Percentiles rank a stretch among this genome's conserved stretches.
These are phyloP conservation scores for Rauvolfia tetraphylla DNA, from an alignment of 257 asterid genomes.

Conservation along the genomic window DNA sequence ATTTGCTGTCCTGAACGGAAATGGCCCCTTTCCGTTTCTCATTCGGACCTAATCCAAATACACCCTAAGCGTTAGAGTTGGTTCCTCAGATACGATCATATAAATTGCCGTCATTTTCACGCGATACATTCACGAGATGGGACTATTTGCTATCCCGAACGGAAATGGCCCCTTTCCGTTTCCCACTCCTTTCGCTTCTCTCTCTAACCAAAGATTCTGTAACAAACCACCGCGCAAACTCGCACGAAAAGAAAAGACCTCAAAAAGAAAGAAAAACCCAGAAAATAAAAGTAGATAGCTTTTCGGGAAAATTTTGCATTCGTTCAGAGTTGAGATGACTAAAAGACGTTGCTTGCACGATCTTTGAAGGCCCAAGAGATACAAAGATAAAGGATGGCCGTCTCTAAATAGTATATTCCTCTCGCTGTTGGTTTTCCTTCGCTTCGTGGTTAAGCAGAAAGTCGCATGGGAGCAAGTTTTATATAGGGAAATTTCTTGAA, in stretches of 20 bases:
- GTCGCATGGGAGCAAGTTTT: constrained; percentile 9
- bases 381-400: constrained; percentile 17
- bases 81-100: no score
- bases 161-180: no score
- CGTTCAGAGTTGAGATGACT: constrained; percentile 14
- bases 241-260: constrained; percentile 23
- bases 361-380: constrained; percentile 20
- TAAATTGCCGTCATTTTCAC: no score
- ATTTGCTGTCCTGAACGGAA: no score
- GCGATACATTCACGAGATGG: no score
- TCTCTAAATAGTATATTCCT: background rate
- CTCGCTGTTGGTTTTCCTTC: constrained; percentile 19
- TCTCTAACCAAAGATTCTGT: constrained; percentile 14
- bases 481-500: background rate
- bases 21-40: no score
- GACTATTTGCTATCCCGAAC: no score
- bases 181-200: no score
- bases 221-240: constrained; percentile 31
- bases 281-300: background rate
- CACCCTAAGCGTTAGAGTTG: no score
- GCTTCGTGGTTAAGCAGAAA: constrained; percentile 40
- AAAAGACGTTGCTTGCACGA: constrained; percentile 55
- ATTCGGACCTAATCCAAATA: no score
- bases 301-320: background rate
- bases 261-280: constrained; percentile 14